Base-by-base conservation (phyloP, 192 early-diverging fungal species). In the Coemansia pectinata region DNA sequence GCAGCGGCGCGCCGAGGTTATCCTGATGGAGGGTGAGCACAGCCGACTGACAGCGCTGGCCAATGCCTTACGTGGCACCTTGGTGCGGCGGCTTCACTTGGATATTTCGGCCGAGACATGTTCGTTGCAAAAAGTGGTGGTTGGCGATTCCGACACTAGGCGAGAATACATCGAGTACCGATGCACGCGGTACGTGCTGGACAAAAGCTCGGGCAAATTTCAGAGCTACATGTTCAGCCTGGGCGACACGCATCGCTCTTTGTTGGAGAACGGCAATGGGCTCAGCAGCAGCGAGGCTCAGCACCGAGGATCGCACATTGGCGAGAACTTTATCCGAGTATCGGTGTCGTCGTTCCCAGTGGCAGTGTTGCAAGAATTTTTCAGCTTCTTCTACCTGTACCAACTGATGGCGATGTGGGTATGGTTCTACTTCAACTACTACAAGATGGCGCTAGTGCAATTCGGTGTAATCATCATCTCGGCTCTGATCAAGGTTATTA, bases 131-230 rank as follows among this genome's bases (percentile, higher is more conserved):
- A 63, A 65, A 2, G 84, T 85, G 2, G 48, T 64, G 17, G 73
- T 73, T 14, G 81, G 77, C 7, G 73, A 75, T 15, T 42, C 23
- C 1, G 61, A 40, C 42, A 33, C 12, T 21, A 21, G 23, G 57
- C 58, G 69, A 15, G 71, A 72, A 10, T 94, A 85, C 68, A 87
- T 94, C 65, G 91, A 93, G 77, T 89, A 88, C 69, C 88, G 91
- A 70, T 92, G 90, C 77, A 88, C 91, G 33, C 87, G 92, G 33
- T 94, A 94, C 64, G 87, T 93, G 25, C 88, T 86, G 65, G 84
- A 88, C 58, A 65, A 78, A 9, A 65, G 67, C 17, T 57, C 73
- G 10, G 73, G 65, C 38, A 23, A 33, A 7, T 93, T 91, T 73
- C 86, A 83, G 44, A 87, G 88, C 38, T 84, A 85, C 74, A 63